Evolutionary conservation across 2,329 filamentous ascomycete species (phyloP).

Genomic region (Ceratocystis destructans): DNA sequence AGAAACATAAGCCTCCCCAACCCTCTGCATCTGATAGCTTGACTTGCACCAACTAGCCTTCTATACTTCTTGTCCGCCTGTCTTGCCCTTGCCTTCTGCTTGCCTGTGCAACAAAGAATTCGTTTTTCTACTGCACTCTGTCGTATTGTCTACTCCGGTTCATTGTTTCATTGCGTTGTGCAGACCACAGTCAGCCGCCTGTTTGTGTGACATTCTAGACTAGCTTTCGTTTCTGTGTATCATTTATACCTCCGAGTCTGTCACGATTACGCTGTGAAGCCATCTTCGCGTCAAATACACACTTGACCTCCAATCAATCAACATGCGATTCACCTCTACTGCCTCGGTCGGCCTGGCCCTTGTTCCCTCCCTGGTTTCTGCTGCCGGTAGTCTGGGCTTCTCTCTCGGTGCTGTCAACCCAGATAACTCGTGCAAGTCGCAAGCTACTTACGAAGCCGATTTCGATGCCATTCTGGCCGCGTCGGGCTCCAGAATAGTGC

Average conservation of each 20-base stretch:
- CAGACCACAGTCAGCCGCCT: background rate
- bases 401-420: slow-evolving; percentile 51
- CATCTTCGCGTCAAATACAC: background rate
- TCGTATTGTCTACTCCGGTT: background rate
- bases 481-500: slow-evolving; percentile 42
- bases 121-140: background rate
- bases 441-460: slow-evolving; percentile 49
- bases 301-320: background rate
- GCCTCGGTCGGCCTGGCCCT: slow-evolving; percentile 19
- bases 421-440: slow-evolving; percentile 47
- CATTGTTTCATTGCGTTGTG: background rate
- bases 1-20: background rate
- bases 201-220: background rate
- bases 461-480: slow-evolving; percentile 45
- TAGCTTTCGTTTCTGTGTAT: background rate
- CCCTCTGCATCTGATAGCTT: background rate
- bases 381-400: slow-evolving; percentile 42
- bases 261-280: background rate
- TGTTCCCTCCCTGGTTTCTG: slow-evolving; percentile 28
- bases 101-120: background rate
- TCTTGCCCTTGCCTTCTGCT: background rate
- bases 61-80: background rate
- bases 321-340: slow-evolving; percentile 18
- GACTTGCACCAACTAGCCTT: background rate
- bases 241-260: background rate